Evolutionary conservation across 352 stramenopile genomes (phyloP).

Genomic region (Blastocystis sp.): DNA sequence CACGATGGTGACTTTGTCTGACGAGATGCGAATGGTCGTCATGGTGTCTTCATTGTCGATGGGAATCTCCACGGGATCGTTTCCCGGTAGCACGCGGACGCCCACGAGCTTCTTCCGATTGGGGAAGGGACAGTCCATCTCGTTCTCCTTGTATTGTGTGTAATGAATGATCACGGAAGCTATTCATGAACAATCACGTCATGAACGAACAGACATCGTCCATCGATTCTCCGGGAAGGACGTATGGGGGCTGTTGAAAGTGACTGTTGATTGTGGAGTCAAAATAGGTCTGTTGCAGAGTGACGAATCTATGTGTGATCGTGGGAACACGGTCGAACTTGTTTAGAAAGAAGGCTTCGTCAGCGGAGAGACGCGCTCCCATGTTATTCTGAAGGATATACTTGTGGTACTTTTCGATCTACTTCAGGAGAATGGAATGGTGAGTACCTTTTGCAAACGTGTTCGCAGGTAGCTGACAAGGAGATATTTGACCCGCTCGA

Average conservation of each 20-base stretch:
- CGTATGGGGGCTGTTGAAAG: not conserved
- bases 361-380: not conserved
- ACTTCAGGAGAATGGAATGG: not conserved
- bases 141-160: not conserved
- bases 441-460: not conserved
- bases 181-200: not conserved
- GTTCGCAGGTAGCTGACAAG: not conserved
- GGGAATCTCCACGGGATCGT: not conserved
- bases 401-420: constrained; percentile 25
- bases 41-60: not conserved
- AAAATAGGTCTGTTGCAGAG: not conserved
- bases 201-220: not conserved
- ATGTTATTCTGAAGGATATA: not conserved
- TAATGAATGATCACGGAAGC: not conserved
- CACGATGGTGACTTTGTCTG: not conserved
- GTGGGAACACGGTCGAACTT: not conserved
- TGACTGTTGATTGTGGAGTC: not conserved
- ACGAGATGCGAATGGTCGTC: not conserved
- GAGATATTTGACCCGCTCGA: not conserved
- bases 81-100: not conserved
- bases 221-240: not conserved
- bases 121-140: constrained; percentile 2
- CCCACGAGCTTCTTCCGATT: constrained; percentile 21
- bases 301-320: not conserved
- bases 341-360: not conserved